Conservation (phyloP, 1,284 basidiomycete species). For the Cryptococcus neoformans region DNA sequence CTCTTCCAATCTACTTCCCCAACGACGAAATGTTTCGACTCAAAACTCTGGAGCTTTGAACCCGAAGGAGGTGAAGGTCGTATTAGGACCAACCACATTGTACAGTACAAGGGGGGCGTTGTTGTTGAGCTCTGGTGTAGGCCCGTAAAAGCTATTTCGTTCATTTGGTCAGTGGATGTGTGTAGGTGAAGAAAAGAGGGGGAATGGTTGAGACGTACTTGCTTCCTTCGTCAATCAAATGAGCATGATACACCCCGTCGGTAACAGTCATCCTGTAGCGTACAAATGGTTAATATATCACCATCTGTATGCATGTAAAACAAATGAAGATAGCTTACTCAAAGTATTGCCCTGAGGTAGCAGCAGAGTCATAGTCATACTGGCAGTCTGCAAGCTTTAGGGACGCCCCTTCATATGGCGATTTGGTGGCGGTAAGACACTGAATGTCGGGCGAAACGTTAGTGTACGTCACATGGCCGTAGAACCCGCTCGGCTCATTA, state of each 20-base stretch:
- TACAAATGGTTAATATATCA: not conserved
- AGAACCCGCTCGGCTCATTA: slow-evolving; percentile 12
- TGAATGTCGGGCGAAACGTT: slow-evolving; percentile 8
- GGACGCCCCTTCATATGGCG: slow-evolving; percentile 3
- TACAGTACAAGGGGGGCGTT: not conserved
- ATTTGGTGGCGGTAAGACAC: slow-evolving; percentile 13
- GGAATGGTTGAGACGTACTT: not conserved
- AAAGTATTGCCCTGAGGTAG: slow-evolving; percentile 16
- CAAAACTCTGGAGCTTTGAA: slow-evolving; percentile 13
- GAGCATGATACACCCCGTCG: not conserved
- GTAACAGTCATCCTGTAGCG: slow-evolving; percentile 2
- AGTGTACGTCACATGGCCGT: slow-evolving; percentile 16
- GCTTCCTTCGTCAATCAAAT: not conserved
- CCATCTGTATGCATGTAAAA: not conserved
- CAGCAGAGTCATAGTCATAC: slow-evolving; percentile 17
- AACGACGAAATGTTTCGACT: not conserved
- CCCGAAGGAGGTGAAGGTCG: slow-evolving; percentile 12
- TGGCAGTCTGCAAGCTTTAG: slow-evolving; percentile 12
- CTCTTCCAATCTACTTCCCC: no score
- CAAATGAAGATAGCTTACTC: slow-evolving; percentile 6
- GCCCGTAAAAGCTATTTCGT: slow-evolving; percentile 9
- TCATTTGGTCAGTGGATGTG: not conserved
- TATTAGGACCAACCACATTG: slow-evolving; percentile 1
- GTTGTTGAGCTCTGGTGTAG: slow-evolving; percentile 6
- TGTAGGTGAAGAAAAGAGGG: not conserved